These are phyloP conservation scores for Toxicodendron radicans DNA, from an alignment of 345 rosid species.

Conservation along the genomic window DNA sequence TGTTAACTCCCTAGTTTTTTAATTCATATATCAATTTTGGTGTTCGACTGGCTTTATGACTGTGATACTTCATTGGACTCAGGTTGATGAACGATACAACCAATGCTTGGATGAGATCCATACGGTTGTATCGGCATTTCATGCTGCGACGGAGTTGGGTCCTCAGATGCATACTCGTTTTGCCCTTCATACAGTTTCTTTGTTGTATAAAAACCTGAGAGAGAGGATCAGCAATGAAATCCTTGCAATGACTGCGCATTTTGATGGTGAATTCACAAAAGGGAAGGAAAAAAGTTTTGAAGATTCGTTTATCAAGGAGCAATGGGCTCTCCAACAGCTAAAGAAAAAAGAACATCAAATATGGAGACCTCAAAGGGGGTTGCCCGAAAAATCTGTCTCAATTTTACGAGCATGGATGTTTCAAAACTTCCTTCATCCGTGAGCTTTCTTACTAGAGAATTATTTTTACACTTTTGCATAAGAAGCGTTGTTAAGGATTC, in stretches of 20 bases:
- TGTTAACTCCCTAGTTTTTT: neutral
- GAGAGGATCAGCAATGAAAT: conserved; percentile 86
- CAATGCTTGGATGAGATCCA: conserved; percentile 91
- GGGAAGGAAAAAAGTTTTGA: conserved; percentile 50
- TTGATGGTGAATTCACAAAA: conserved; percentile 21
- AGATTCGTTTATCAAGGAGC: conserved; percentile 57
- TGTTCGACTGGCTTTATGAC: neutral
- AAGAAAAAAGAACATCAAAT: conserved; percentile 71
- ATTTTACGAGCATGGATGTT: conserved; percentile 97
- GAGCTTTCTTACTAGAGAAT: conserved; percentile 19
- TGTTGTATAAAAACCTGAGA: conserved; percentile 70
- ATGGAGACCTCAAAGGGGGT: conserved; percentile 95
- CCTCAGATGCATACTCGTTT: conserved; percentile 79
- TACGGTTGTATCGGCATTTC: conserved; percentile 90
- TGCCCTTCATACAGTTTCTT: conserved; percentile 71
- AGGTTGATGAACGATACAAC: conserved; percentile 86
- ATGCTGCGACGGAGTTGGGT: conserved; percentile 87
- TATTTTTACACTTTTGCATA: neutral
- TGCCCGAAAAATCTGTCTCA: conserved; percentile 87
- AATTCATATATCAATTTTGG: neutral
- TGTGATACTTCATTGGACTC: conserved; percentile 10
- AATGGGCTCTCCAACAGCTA: conserved; percentile 78
- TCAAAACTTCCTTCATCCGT: conserved; percentile 99
- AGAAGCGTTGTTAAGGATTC: neutral
- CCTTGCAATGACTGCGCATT: conserved; percentile 58